Percentiles rank a stretch among this genome's conserved stretches.
Conservation (phyloP, 148 eudicot genomes). For the Cornus kousa region DNA sequence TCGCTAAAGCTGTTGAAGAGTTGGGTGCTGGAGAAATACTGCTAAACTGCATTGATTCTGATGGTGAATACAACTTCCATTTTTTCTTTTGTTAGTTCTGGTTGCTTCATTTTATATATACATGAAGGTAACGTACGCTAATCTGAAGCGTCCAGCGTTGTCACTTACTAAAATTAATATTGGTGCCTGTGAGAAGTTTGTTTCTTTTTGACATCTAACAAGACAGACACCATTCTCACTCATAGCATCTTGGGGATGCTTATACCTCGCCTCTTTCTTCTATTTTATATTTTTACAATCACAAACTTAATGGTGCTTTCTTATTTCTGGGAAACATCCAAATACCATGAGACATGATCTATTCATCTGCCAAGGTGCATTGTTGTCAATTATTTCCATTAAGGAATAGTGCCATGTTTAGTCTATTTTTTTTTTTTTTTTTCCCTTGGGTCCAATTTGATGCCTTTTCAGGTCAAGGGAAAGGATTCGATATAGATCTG, state of each 20-base stretch:
- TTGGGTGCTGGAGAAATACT: constrained; percentile 98
- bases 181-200: background rate
- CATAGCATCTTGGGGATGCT: background rate
- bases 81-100: background rate
- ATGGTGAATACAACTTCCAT: constrained; percentile 46
- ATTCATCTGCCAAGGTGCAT: background rate
- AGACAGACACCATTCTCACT: too few relatives aligned
- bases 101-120: background rate
- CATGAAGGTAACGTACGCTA: background rate
- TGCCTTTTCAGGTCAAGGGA: constrained; percentile 76
- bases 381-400: background rate
- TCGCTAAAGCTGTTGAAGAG: constrained; percentile 96
- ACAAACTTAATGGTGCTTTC: background rate
- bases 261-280: background rate
- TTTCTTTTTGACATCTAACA: too few relatives aligned
- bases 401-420: background rate
- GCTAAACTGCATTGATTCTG: constrained; percentile 95
- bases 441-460: constrained; percentile 2
- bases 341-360: background rate
- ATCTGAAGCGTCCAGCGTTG: background rate
- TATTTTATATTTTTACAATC: background rate
- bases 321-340: background rate
- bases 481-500: constrained; percentile 87
- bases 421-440: background rate
- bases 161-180: background rate